phyloP scores from a whole-genome alignment of 257 asterid genomes.

The Scutellaria galericulata region DNA sequence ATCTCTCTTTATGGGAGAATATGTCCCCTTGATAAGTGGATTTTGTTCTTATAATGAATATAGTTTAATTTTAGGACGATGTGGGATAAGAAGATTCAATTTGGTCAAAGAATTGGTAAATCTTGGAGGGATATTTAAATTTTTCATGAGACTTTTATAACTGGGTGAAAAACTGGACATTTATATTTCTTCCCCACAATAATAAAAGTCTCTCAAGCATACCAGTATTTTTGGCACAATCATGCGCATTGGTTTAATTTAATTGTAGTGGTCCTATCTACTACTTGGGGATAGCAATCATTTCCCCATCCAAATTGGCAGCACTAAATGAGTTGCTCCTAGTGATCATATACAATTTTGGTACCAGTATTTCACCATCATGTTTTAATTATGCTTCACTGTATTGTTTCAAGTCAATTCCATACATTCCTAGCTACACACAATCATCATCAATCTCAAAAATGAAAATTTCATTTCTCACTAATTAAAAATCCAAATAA shows the following conservation, averaged over 20 bases:
- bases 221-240: slow-evolving; percentile 37
- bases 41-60: no score
- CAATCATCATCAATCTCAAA: not conserved
- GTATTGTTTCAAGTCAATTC: slow-evolving; percentile 36
- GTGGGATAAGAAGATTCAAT: no score
- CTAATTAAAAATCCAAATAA: not conserved
- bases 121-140: no score
- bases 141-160: no score
- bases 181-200: not conserved
- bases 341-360: slow-evolving; percentile 51
- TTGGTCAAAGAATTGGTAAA: no score
- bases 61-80: no score
- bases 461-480: no score
- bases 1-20: no score
- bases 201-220: slow-evolving; percentile 32
- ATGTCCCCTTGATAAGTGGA: no score
- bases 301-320: slow-evolving; percentile 49
- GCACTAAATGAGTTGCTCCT: slow-evolving; percentile 46
- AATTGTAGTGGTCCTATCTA: slow-evolving; percentile 54
- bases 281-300: slow-evolving; percentile 55
- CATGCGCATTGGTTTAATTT: slow-evolving; percentile 30
- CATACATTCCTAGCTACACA: slow-evolving; percentile 29
- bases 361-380: slow-evolving; percentile 47
- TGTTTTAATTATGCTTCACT: slow-evolving; percentile 34
- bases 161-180: not conserved